Evolutionary conservation across 768 basidiomycete genomes (phyloP).

Genomic region (Termitomyces sp.): DNA sequence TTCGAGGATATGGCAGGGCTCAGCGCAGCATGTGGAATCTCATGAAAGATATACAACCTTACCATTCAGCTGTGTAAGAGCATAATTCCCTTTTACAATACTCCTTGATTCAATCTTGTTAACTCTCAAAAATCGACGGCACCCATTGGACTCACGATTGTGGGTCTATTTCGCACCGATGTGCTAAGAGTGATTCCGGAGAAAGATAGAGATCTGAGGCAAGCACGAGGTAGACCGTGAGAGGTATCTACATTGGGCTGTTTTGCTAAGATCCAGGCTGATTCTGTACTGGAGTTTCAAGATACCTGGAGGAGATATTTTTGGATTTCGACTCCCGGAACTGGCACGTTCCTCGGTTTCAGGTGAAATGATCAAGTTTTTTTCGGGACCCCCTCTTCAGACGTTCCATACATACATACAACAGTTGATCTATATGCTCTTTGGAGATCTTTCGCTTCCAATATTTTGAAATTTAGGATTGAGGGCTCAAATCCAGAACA

Average conservation of each 20-base stretch:
- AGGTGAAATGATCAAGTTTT: neutral
- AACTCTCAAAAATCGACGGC: neutral
- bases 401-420: neutral
- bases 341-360: neutral
- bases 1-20: conserved; percentile 72
- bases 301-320: neutral
- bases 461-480: conserved; percentile 6
- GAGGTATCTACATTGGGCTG: neutral
- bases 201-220: neutral
- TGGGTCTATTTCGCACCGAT: neutral
- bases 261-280: neutral
- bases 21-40: neutral
- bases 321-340: neutral
- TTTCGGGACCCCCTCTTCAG: neutral
- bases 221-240: neutral
- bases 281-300: neutral
- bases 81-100: neutral
- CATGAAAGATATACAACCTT: neutral
- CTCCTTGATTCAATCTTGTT: neutral
- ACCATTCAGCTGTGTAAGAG: neutral
- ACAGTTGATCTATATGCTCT: neutral
- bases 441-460: conserved; percentile 8
- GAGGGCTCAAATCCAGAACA: conserved; percentile 2
- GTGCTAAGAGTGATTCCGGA: neutral
- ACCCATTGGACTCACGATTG: neutral